These are phyloP conservation scores for Hanseniaspora mollemarum DNA, from an alignment of 805 yeast genomes.

Conservation along the genomic window DNA sequence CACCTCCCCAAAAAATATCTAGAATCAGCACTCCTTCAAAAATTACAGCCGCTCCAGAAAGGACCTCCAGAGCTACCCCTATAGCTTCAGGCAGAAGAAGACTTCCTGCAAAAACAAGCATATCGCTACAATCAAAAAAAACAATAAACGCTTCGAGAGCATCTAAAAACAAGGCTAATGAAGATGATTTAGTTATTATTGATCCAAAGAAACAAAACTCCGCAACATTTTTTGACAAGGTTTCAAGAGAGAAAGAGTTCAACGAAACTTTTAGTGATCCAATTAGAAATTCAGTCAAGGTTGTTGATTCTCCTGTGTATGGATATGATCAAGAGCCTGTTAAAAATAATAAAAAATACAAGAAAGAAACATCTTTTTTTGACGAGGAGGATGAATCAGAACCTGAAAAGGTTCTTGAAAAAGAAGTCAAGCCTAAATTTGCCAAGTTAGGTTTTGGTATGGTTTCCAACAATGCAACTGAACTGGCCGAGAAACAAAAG, in stretches of 20 bases:
- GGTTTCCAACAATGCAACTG: constrained; percentile 52
- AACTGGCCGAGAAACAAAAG: constrained; percentile 34
- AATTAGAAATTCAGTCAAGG: constrained; percentile 38
- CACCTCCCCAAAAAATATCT: constrained; percentile 28
- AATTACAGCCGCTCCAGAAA: constrained; percentile 6
- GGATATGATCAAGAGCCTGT: constrained; percentile 21
- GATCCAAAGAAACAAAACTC: constrained; percentile 31
- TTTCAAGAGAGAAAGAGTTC: constrained; percentile 41
- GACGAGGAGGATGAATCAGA: constrained; percentile 22
- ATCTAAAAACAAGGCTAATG: constrained; percentile 1
- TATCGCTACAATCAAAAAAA: constrained; percentile 19
- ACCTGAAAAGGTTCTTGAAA: constrained; percentile 33
- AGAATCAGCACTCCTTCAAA: constrained; percentile 26
- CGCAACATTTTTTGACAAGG: constrained; percentile 43
- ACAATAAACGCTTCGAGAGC: not conserved
- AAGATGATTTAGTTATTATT: constrained; percentile 7
- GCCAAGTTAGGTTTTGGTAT: constrained; percentile 87
- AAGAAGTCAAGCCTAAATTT: constrained; percentile 39
- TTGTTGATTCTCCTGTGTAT: constrained; percentile 19
- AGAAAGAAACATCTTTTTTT: constrained; percentile 17
- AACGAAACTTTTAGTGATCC: constrained; percentile 59
- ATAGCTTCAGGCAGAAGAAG: constrained; percentile 23
- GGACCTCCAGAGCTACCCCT: constrained; percentile 19
- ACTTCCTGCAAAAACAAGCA: constrained; percentile 18
- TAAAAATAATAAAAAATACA: constrained; percentile 9